A percentile compares a stretch with the other conserved stretches of the same genome.
Evolutionary conservation across 768 basidiomycete genomes (phyloP).

Genomic region (Sutorius australiensis): DNA sequence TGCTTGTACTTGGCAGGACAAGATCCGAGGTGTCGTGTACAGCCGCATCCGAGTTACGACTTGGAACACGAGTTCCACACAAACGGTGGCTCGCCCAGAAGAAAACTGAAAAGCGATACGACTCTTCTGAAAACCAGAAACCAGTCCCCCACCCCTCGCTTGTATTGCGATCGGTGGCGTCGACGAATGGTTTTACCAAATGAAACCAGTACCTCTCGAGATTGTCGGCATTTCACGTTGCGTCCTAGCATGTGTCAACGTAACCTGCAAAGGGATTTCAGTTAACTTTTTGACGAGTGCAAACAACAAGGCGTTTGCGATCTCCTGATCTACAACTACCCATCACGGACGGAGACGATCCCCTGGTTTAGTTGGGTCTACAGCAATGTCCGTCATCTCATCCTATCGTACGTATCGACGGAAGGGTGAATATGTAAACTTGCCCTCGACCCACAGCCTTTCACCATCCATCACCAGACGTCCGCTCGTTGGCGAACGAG

Average conservation of each 20-base stretch:
- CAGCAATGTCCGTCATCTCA: not conserved
- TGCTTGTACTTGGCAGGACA: not conserved
- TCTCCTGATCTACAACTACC: not conserved
- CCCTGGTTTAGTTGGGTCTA: not conserved
- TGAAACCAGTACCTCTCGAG: not conserved
- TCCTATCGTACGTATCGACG: not conserved
- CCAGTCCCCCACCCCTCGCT: too few relatives aligned
- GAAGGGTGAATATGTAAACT: not conserved
- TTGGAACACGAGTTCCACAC: not conserved
- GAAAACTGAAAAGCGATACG: not conserved
- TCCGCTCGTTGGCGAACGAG: too few relatives aligned
- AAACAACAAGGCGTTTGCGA: not conserved
- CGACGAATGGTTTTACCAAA: not conserved
- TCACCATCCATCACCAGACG: not conserved
- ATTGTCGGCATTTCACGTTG: not conserved
- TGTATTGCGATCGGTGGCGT: too few relatives aligned
- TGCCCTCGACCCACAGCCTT: too few relatives aligned
- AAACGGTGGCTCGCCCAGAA: not conserved
- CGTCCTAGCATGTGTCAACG: not conserved
- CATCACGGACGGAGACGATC: not conserved
- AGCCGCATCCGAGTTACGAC: not conserved
- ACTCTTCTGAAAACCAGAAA: too few relatives aligned
- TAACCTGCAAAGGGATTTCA: not conserved
- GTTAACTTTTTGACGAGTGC: not conserved
- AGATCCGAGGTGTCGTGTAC: constrained; percentile 8